Evolutionary conservation across 164 flowering plant genomes (phyloP).

Genomic region (Liriodendron chinense): DNA sequence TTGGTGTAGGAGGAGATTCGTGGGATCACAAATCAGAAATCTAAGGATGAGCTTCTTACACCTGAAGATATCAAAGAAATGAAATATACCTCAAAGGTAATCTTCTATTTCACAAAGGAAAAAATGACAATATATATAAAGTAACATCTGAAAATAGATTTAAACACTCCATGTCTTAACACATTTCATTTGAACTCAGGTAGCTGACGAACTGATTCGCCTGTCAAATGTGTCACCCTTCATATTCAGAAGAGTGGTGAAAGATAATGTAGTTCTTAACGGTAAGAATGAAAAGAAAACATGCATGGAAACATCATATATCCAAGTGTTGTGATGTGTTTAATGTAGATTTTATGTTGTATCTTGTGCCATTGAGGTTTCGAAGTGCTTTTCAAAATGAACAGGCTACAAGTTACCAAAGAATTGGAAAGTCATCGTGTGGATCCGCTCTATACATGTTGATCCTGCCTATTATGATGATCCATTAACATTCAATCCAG

Average conservation of each 20-base stretch:
- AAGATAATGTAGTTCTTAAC: conserved; percentile 14
- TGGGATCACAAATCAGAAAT: conserved; percentile 3
- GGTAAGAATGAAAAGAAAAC: conserved; percentile 2
- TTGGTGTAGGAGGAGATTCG: conserved; percentile 8
- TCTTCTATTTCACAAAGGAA: background rate
- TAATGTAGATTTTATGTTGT: background rate
- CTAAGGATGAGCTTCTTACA: conserved; percentile 10
- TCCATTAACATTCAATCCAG: conserved; percentile 16
- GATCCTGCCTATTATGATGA: conserved; percentile 14
- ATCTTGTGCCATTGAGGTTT: background rate
- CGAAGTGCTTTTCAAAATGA: background rate
- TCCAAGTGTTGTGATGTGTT: background rate
- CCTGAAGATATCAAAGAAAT: conserved; percentile 12
- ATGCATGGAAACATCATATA: background rate
- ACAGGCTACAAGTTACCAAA: conserved; percentile 17
- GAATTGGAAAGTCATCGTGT: conserved; percentile 17
- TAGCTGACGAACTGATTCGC: conserved; percentile 16
- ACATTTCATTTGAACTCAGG: background rate
- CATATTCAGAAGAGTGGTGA: conserved; percentile 19
- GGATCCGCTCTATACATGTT: conserved; percentile 16
- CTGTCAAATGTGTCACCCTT: conserved; percentile 18
- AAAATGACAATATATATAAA: background rate
- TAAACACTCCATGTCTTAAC: background rate
- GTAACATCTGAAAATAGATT: background rate
- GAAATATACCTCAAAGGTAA: conserved; percentile 18